phyloP scores from a whole-genome alignment of 2,329 filamentous ascomycete genomes.

The Diaporthe velutina region DNA sequence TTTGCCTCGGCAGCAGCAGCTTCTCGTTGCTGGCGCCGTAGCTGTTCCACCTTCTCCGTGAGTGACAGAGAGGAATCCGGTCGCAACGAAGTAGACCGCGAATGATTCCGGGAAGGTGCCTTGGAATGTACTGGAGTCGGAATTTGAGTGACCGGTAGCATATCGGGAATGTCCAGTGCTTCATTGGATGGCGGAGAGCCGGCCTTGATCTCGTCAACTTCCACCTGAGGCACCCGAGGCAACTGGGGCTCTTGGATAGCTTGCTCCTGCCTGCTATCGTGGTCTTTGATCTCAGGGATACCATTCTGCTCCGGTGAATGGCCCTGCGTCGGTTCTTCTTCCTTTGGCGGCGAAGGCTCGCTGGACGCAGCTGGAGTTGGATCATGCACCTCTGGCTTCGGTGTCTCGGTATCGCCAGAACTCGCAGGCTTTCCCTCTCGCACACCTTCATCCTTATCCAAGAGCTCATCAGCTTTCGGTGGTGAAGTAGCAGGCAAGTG shows the following conservation, averaged over 20 bases:
- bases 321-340: slow-evolving; percentile 15
- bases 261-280: neutral
- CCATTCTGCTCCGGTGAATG: neutral
- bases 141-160: slow-evolving; percentile 14
- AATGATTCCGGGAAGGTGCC: slow-evolving; percentile 37
- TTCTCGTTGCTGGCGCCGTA: slow-evolving; percentile 62
- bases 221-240: neutral
- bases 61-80: slow-evolving; percentile 47
- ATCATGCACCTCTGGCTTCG: neutral
- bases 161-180: neutral
- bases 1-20: slow-evolving; percentile 48
- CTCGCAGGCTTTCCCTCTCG: slow-evolving; percentile 3
- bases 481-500: slow-evolving; percentile 39
- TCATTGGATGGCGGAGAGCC: slow-evolving; percentile 9
- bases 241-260: neutral
- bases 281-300: neutral
- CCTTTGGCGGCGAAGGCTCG: slow-evolving; percentile 1
- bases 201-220: neutral
- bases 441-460: slow-evolving; percentile 26
- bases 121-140: slow-evolving; percentile 33
- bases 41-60: slow-evolving; percentile 63
- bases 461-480: slow-evolving; percentile 39
- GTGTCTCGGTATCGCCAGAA: slow-evolving; percentile 10
- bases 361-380: neutral
- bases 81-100: slow-evolving; percentile 33